Base-by-base conservation (phyloP, 202 grass and related monocot genomes). In the Saccharum hybrid region DNA sequence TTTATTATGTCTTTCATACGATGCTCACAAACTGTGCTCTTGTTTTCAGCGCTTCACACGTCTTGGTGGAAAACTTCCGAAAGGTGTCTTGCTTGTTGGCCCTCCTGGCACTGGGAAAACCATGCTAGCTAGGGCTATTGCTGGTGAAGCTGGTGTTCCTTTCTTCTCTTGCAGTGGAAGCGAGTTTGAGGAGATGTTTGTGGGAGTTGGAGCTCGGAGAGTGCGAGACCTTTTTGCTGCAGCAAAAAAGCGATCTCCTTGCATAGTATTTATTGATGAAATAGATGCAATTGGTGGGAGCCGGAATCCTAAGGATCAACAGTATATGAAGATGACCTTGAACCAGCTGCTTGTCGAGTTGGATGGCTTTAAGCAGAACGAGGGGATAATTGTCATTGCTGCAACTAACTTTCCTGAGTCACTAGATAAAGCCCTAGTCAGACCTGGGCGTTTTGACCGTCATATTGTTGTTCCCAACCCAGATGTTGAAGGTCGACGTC, bases 101-200 rank as follows among this genome's bases (percentile, higher is more conserved):
- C 96, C 93, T 72, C 96, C 96, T 71, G 96, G 96, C 79, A 99
- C 96, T 41, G 96, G 96, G 28, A 99, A 99, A 78, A 99, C 96
- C 30, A 96, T 99, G 96, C 83, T 99, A 87, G 96, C 96, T 5
- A 93, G 93, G 86, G 96, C 96, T 83, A 94, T 99, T 86, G 96
- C 96, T 84, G 96, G 96, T 13, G 96, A 99, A 92, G 96, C 96
- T 22, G 85, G 93, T 73, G 96, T 99, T 51, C 96, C 96, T 68
- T 99, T 99, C 90, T 99, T 99, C 86, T 96, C 96, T 57, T 96
- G 96, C 81, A 96, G 91, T 37, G 96, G 96, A 42, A 96, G 91
- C 60, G 96, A 98, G 80, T 98, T 98, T 92, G 96, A 98, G 86
- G 96, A 98, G 86, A 98, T 96, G 96, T 98, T 96, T 56, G 96